Conservation (phyloP, 2,329 filamentous ascomycete genomes). For the Pseudocercospora musae region DNA sequence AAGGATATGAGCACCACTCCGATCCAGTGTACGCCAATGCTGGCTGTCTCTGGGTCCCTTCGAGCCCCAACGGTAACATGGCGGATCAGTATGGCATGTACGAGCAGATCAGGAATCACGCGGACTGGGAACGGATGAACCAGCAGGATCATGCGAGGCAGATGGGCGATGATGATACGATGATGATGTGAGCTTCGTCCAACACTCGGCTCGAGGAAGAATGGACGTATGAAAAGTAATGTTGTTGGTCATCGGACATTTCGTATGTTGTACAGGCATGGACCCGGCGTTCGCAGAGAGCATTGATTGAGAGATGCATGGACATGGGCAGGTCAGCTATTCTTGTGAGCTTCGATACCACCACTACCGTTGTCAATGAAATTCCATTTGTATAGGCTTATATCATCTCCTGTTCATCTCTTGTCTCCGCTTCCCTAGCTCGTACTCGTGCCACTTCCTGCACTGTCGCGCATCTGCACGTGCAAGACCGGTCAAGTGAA, state of each 20-base stretch:
- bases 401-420: background rate
- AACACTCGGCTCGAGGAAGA: background rate
- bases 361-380: background rate
- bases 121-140: constrained; percentile 42
- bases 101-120: constrained; percentile 52
- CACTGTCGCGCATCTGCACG: background rate
- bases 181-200: constrained; percentile 28
- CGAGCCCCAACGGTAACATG: constrained; percentile 49
- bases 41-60: constrained; percentile 38
- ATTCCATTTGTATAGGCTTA: background rate
- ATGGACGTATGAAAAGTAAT: background rate
- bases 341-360: constrained; percentile 1
- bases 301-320: background rate
- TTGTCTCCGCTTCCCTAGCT: background rate
- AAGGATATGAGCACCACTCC: constrained; percentile 68
- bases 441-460: background rate
- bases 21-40: constrained; percentile 65
- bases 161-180: constrained; percentile 29
- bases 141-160: constrained; percentile 21
- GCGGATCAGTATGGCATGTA: constrained; percentile 66
- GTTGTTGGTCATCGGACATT: background rate
- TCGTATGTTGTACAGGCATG: constrained; percentile 5
- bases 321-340: background rate
- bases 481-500: background rate
- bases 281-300: background rate